Percentiles rank a stretch among this genome's conserved stretches.
phyloP scores from a whole-genome alignment of 805 yeast species.

The Candida caryicola region DNA sequence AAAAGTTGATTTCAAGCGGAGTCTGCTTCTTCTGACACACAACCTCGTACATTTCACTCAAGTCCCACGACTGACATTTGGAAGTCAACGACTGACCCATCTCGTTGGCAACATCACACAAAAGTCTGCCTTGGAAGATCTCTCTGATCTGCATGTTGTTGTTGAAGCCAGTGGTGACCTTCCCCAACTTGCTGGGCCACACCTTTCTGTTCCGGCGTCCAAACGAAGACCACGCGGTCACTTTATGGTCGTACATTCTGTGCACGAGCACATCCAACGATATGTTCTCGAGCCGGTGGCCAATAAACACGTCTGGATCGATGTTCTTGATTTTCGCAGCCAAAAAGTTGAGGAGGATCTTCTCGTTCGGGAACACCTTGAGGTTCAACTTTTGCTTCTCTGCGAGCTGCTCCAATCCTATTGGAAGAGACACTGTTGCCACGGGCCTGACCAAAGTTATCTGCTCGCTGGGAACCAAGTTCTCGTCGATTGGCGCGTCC shows the following conservation, averaged over 20 bases:
- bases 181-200: constrained; percentile 76
- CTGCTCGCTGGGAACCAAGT: constrained; percentile 55
- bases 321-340: constrained; percentile 62
- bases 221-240: constrained; percentile 74
- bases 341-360: constrained; percentile 68
- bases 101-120: constrained; percentile 92
- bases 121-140: constrained; percentile 76
- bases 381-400: constrained; percentile 51
- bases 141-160: constrained; percentile 61
- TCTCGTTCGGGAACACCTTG: constrained; percentile 68
- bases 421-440: constrained; percentile 63
- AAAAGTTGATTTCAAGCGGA: constrained; percentile 71
- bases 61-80: constrained; percentile 92
- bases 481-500: constrained; percentile 69
- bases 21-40: constrained; percentile 63
- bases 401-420: constrained; percentile 66
- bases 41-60: constrained; percentile 84
- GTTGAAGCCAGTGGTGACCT: constrained; percentile 41
- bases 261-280: constrained; percentile 78
- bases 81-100: constrained; percentile 90
- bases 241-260: constrained; percentile 70
- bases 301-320: constrained; percentile 92
- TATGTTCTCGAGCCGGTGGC: constrained; percentile 79
- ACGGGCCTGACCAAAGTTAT: constrained; percentile 80
- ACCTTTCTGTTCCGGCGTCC: constrained; percentile 77